A percentile compares a stretch with the other conserved stretches of the same genome.
phyloP scores from a whole-genome alignment of 306 rosid genomes.

The Cotoneaster glaucophyllus region DNA sequence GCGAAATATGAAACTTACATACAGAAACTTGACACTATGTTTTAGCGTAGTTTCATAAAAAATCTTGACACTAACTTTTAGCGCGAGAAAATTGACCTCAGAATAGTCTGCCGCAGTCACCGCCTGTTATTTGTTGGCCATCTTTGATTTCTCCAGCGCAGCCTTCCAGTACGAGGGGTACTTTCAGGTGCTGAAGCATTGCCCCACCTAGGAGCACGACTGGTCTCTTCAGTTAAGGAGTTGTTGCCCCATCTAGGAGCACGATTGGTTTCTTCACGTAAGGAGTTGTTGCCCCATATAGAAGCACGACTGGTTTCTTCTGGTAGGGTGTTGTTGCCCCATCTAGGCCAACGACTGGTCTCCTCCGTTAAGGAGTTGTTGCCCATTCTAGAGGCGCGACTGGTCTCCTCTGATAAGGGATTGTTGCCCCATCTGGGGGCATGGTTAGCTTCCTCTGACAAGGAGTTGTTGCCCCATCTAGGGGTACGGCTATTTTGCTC shows the following conservation, averaged over 20 bases:
- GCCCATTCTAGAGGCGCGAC: constrained; percentile 2
- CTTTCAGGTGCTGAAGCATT: constrained; percentile 23
- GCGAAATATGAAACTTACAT: background rate
- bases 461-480: constrained; percentile 14
- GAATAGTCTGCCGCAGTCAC: constrained; percentile 13
- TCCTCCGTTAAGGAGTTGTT: constrained; percentile 14
- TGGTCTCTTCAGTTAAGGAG: constrained; percentile 17
- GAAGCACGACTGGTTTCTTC: background rate
- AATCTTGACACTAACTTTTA: background rate
- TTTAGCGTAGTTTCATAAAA: too few relatives aligned
- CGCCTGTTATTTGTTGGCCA: constrained; percentile 41
- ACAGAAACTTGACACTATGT: background rate
- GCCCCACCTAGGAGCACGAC: constrained; percentile 33
- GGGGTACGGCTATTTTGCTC: background rate
- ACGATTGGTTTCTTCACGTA: background rate
- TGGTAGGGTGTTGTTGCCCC: constrained; percentile 9
- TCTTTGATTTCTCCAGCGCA: constrained; percentile 54
- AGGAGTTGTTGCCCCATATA: constrained; percentile 18
- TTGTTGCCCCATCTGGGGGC: constrained; percentile 13
- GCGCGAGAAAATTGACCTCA: background rate
- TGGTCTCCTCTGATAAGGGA: background rate
- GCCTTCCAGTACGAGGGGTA: constrained; percentile 10
- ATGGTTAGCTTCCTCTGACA: background rate
- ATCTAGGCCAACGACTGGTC: background rate
- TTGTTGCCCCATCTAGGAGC: constrained; percentile 10